phyloP scores from a whole-genome alignment of 202 grass and related monocot species.

The Carex sylvatica region DNA sequence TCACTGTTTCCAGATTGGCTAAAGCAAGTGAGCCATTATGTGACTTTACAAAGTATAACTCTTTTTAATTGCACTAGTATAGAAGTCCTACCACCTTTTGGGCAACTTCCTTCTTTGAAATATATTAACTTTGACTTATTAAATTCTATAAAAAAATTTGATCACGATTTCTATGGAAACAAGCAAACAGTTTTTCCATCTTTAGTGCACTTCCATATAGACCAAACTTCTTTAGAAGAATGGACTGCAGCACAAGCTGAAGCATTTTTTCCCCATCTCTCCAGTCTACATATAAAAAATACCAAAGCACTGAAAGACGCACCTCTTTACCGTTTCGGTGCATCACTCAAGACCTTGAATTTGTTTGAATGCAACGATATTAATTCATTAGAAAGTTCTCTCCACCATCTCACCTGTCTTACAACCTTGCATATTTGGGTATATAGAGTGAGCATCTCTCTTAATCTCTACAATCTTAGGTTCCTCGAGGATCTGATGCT shows the following conservation, averaged over 20 bases:
- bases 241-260: background rate
- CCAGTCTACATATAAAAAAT: no score
- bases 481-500: no score
- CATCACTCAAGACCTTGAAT: background rate
- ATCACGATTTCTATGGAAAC: slow-evolving; percentile 1
- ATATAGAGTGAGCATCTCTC: no score
- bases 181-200: background rate
- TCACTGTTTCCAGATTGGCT: slow-evolving; percentile 13
- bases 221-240: background rate
- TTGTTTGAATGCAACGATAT: no score
- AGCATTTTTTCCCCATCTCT: background rate
- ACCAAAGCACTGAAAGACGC: background rate
- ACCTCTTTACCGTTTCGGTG: background rate
- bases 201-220: background rate
- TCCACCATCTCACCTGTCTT: no score
- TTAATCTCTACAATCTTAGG: no score
- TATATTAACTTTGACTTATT: background rate
- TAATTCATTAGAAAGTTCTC: no score
- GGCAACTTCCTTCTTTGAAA: slow-evolving; percentile 23
- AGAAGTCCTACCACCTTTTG: slow-evolving; percentile 25
- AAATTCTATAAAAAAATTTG: background rate
- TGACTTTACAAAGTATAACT: background rate
- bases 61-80: background rate
- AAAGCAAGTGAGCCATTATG: background rate
- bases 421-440: no score